phyloP scores from a whole-genome alignment of 176 grass and related monocot species.

The Carex kokanica region DNA sequence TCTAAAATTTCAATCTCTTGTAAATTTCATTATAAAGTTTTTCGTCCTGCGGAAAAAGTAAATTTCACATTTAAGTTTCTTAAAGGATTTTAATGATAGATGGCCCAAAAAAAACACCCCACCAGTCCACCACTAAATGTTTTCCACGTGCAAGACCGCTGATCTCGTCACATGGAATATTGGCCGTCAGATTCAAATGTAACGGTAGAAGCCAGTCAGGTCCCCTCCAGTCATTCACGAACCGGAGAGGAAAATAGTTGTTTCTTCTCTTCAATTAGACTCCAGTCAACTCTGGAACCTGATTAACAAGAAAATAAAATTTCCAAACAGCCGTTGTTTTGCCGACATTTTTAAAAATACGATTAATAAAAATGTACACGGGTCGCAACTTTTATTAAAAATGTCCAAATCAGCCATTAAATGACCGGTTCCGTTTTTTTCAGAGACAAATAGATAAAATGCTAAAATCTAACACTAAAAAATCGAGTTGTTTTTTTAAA shows the following conservation, averaged over 20 bases:
- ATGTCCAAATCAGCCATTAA: no score
- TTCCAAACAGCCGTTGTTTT: no score
- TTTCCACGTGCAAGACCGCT: neutral
- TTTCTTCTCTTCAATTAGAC: neutral
- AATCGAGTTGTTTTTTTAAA: no score
- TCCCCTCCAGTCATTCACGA: neutral
- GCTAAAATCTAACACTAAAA: no score
- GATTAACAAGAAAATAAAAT: no score
- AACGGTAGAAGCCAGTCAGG: neutral
- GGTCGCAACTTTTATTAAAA: no score
- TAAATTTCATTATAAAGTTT: no score
- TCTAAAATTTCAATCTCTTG: no score
- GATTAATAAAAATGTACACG: no score
- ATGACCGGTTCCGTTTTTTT: no score
- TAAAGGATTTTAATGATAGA: neutral
- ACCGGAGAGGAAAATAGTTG: neutral
- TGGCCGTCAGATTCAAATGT: neutral
- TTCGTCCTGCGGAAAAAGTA: neutral
- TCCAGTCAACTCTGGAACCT: neutral
- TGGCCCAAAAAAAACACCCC: neutral
- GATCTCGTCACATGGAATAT: neutral
- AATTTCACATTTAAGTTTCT: neutral
- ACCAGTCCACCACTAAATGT: neutral
- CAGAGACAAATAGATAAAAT: no score
- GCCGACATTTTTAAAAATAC: no score